Evolutionary conservation across 495 filamentous ascomycete species (phyloP), one percentile per base, ranked within the genome.

Genomic region (Letharia lupina): DNA sequence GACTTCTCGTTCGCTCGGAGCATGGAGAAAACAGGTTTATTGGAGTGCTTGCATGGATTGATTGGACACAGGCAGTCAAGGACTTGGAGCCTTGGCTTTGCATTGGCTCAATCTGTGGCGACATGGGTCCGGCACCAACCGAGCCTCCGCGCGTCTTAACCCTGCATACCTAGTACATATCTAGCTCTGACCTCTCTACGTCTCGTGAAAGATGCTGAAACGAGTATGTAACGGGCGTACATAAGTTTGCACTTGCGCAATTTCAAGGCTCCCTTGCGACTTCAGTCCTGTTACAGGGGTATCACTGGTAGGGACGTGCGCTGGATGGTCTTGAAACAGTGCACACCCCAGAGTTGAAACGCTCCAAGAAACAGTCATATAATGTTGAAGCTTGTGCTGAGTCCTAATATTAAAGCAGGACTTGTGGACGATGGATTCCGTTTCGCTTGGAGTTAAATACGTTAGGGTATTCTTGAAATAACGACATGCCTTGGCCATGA

Each of bases 181-280:
- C 23, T 28, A 10, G 40, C 28, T 31, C 28, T 33, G 50, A 54
- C 50, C 50, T 4, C 50, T 3, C 50, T 3, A 12, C 5, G 50
- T 12, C 28, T 16, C 28, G 50, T 33, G 16, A 31, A 54, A 20
- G 11, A 37, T 37, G 54, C 33, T 20, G 54, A 35, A 57, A 57
- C 54, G 33, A 33, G 54, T 57, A 57, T 37, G 31, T 57, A 57
- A 57, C 54, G 54, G 54, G 54, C 54, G n/a, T 57, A 37, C 54
- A 57, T 37, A 18, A 57, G 2, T 18, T 57, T 57, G 54, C 54
- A 33, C 54, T 57, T 57, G 54, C 54, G 54, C 54, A 57, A 57
- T 37, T 5, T 16, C 31, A 57, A 57, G 39, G 13, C 33, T 57
- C 20, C 31, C 10, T 16, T n/a, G 54, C 52, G 12, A 12, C 7